Evolutionary conservation across 352 stramenopile species (phyloP).

Genomic region (Phytophthora pistaciae): DNA sequence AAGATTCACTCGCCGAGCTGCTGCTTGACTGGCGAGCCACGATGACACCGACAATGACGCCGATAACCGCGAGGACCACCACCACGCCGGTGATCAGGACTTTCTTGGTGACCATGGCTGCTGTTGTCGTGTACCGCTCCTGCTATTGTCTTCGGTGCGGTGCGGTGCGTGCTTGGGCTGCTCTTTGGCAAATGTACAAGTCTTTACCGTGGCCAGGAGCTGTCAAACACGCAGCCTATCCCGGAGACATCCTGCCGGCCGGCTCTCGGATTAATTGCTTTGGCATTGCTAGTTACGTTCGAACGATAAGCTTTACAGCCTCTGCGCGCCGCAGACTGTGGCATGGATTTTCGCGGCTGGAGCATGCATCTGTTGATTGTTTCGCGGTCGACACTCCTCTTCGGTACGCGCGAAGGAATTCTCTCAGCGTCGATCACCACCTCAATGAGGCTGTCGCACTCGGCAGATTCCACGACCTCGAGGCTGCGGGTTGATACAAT

Average conservation of each 20-base stretch:
- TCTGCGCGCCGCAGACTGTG: background rate
- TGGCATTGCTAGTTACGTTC: background rate
- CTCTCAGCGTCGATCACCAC: background rate
- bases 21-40: background rate
- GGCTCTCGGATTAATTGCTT: constrained; percentile 1
- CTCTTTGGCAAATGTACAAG: background rate
- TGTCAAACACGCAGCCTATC: background rate
- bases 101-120: constrained; percentile 3
- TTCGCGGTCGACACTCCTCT: background rate
- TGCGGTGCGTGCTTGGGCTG: background rate
- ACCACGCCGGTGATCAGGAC: background rate
- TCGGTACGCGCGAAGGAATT: background rate
- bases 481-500: too few relatives aligned
- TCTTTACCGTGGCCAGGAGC: background rate
- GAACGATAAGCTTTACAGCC: background rate
- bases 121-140: background rate
- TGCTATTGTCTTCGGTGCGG: background rate
- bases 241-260: background rate
- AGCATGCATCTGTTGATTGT: constrained; percentile 1
- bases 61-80: constrained; percentile 2
- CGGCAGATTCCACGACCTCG: background rate
- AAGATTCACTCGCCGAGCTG: background rate
- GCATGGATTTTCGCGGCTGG: background rate
- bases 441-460: background rate
- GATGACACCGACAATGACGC: constrained; percentile 1